phyloP scores from a whole-genome alignment of 768 basidiomycete genomes.

The Trametes gibbosa region DNA sequence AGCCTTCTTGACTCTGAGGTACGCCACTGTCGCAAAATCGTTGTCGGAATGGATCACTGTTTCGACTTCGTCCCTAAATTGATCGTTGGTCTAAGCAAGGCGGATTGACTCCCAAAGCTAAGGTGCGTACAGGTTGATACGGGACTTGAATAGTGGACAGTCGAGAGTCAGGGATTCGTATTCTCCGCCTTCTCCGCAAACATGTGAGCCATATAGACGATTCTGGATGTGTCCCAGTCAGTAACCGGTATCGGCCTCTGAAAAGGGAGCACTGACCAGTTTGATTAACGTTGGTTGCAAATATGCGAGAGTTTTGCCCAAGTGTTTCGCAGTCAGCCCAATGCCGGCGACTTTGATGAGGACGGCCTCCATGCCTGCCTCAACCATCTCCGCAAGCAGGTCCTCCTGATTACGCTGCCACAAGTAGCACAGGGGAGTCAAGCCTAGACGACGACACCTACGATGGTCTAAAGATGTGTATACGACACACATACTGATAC shows the following conservation, averaged over 20 bases:
- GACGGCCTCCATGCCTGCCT: slow-evolving; percentile 72
- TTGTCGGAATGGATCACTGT: slow-evolving; percentile 76
- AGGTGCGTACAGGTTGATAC: slow-evolving; percentile 62
- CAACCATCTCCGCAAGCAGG: slow-evolving; percentile 84
- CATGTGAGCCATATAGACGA: slow-evolving; percentile 78
- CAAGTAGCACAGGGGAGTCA: slow-evolving; percentile 83
- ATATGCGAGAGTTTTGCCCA: slow-evolving; percentile 70
- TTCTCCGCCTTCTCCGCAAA: slow-evolving; percentile 98
- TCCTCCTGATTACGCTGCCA: slow-evolving; percentile 94
- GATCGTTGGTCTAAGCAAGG: neutral
- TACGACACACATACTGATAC: neutral
- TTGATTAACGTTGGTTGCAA: slow-evolving; percentile 72
- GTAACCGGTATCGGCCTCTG: neutral
- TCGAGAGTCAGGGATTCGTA: slow-evolving; percentile 94
- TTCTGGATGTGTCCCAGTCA: slow-evolving; percentile 48
- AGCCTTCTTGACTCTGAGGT: slow-evolving; percentile 75
- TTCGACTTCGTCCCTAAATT: slow-evolving; percentile 54
- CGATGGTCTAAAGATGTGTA: neutral
- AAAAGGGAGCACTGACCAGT: slow-evolving; percentile 48
- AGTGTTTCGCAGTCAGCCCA: slow-evolving; percentile 73
- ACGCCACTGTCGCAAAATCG: slow-evolving; percentile 89
- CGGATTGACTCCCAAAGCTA: neutral
- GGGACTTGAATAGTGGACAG: slow-evolving; percentile 81
- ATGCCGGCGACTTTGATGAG: slow-evolving; percentile 97
- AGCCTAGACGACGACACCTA: slow-evolving; percentile 76